These are phyloP conservation scores for Mrakia hoshinonis DNA, from an alignment of 768 basidiomycete species.

Conservation along the genomic window DNA sequence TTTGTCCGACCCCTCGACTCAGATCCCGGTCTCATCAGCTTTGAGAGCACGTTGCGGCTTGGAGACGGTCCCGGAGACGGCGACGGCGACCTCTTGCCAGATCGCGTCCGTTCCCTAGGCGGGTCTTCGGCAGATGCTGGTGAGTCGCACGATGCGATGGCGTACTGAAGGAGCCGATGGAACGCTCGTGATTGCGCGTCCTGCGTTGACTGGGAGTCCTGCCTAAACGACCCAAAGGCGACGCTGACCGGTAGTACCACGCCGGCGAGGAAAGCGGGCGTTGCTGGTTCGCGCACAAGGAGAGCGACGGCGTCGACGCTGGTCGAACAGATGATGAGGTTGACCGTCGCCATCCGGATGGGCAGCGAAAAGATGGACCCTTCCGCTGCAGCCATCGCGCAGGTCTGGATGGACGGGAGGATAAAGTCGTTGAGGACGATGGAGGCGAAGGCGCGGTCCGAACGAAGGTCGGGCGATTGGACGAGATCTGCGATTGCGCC, in stretches of 20 bases:
- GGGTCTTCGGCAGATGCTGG: conserved; percentile 15
- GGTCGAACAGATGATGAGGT: conserved; percentile 42
- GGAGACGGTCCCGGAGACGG: conserved; percentile 24
- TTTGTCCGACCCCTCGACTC: conserved; percentile 24
- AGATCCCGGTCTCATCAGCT: conserved; percentile 31
- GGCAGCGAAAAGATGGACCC: conserved; percentile 44
- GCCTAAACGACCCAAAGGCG: conserved; percentile 46
- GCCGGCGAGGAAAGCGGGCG: conserved; percentile 56
- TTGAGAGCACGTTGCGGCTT: conserved; percentile 26
- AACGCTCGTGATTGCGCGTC: conserved; percentile 49
- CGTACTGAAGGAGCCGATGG: conserved; percentile 56
- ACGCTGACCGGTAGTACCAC: conserved; percentile 58
- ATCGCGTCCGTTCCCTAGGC: conserved; percentile 27
- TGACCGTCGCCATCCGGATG: conserved; percentile 38
- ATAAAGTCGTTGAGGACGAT: conserved; percentile 42
- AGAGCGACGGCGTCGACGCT: conserved; percentile 53
- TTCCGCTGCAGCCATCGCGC: conserved; percentile 46
- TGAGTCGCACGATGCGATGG: conserved; percentile 48
- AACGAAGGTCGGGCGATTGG: conserved; percentile 47
- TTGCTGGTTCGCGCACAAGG: conserved; percentile 51
- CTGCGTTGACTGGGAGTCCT: conserved; percentile 47
- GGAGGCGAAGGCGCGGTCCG: conserved; percentile 48
- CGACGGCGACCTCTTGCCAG: conserved; percentile 29
- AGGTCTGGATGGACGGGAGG: conserved; percentile 45
- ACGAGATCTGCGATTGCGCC: conserved; percentile 48